These are phyloP conservation scores for Leccinum pellstonianum DNA, from an alignment of 768 basidiomycete species.

Conservation along the genomic window DNA sequence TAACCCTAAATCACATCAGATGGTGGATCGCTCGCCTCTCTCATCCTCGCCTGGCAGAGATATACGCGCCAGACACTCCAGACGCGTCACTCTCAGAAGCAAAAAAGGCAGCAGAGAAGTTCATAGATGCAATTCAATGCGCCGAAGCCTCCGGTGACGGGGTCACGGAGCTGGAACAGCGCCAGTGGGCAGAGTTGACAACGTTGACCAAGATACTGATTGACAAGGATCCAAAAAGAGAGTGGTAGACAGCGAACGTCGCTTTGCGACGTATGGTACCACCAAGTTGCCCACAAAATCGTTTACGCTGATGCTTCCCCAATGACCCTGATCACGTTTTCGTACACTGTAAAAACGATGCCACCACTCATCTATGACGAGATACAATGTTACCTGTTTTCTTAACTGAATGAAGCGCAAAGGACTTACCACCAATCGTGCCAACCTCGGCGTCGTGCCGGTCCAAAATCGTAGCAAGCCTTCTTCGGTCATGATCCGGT, in stretches of 20 bases:
- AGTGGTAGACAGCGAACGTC: not conserved
- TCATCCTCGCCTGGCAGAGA: slow-evolving; percentile 16
- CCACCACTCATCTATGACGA: slow-evolving; percentile 79
- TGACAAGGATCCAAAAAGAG: slow-evolving; percentile 1
- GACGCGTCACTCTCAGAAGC: slow-evolving; percentile 10
- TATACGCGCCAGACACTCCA: slow-evolving; percentile 13
- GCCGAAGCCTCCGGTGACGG: slow-evolving; percentile 13
- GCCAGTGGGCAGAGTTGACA: slow-evolving; percentile 22
- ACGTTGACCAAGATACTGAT: slow-evolving; percentile 20
- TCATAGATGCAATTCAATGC: slow-evolving; percentile 15
- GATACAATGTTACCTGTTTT: not conserved
- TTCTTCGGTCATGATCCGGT: slow-evolving; percentile 92
- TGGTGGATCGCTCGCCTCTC: slow-evolving; percentile 19
- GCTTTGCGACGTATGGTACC: not conserved
- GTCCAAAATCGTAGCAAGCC: slow-evolving; percentile 94
- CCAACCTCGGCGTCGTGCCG: slow-evolving; percentile 88
- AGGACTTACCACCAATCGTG: slow-evolving; percentile 72
- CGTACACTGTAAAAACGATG: slow-evolving; percentile 91
- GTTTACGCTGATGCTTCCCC: slow-evolving; percentile 25
- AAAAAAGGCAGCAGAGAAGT: slow-evolving; percentile 4
- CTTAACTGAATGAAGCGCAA: not conserved
- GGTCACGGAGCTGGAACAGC: slow-evolving; percentile 15
- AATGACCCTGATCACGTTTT: slow-evolving; percentile 66
- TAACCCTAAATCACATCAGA: slow-evolving; percentile 8
- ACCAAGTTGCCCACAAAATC: not conserved